These are phyloP conservation scores for Xylariaceae sp. DNA, from an alignment of 2,329 filamentous ascomycete species.

Conservation along the genomic window DNA sequence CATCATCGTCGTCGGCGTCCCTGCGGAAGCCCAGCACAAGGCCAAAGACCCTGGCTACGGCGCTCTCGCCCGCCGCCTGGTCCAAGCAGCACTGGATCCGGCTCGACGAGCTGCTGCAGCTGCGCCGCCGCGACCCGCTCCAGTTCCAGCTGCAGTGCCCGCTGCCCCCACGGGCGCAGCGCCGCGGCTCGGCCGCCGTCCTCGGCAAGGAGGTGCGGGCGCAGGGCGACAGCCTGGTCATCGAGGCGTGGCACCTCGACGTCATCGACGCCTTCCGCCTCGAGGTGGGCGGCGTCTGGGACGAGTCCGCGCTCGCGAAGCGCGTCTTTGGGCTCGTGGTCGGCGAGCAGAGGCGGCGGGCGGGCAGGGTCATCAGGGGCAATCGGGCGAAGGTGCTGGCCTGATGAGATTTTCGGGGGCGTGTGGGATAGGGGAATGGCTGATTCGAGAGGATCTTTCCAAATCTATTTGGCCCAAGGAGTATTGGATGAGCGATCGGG, in stretches of 20 bases:
- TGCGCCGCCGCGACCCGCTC: conserved; percentile 39
- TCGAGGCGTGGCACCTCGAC: conserved; percentile 55
- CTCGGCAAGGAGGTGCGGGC: conserved; percentile 46
- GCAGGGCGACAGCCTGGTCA: conserved; percentile 40
- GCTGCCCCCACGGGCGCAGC: conserved; percentile 9
- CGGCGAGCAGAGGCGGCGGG: conserved; percentile 40
- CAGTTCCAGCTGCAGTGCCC: conserved; percentile 29
- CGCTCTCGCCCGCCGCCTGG: conserved; percentile 42
- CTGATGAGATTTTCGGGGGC: too few species aligned
- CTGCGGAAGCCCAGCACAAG: background rate
- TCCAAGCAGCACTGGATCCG: conserved; percentile 49
- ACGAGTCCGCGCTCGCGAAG: conserved; percentile 36
- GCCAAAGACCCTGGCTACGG: background rate
- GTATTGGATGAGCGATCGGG: too few species aligned
- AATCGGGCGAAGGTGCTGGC: background rate
- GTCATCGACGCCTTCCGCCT: conserved; percentile 41
- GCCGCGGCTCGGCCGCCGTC: conserved; percentile 21
- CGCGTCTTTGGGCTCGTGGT: conserved; percentile 50
- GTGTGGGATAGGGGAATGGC: too few species aligned
- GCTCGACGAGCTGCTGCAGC: conserved; percentile 47
- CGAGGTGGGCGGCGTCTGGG: background rate
- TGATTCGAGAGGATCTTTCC: too few species aligned
- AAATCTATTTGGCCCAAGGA: too few species aligned
- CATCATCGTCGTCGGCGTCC: background rate
- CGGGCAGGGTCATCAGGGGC: background rate